Base-by-base conservation (phyloP, 2,329 filamentous ascomycete species). In the Botryosphaeria dothidea region DNA sequence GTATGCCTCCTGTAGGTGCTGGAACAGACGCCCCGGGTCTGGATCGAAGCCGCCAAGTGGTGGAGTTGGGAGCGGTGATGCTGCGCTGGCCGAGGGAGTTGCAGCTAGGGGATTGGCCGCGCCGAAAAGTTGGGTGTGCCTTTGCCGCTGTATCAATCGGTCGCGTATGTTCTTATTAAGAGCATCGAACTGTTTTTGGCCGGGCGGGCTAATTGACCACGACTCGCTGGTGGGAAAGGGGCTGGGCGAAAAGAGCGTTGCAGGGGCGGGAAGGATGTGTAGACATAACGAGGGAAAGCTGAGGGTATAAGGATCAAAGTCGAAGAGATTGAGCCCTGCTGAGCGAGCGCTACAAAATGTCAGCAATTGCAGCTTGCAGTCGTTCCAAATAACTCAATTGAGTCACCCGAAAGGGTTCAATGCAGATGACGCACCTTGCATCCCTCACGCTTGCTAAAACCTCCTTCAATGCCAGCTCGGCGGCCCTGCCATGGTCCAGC, bases 281-380 rank as follows among this genome's bases (percentile, higher is more conserved):
- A 97, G 85, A 38, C 90, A 92, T 45, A 98, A 84, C 6, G 91
- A 89, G 6, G 93, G 92, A 72, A 97, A 97, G 66, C 92, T 92
- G 74, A 96, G 87, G 4, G 90, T 84, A 67, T 93, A 86, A 36
- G 94, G 90, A 69, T 97, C 92, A 78, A 97, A 96, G 69, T 94
- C 91, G 75, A 88, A 89, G 3, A 87, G 83, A 19, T 81, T 69
- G 64, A 67, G 73, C 74, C 67, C 81, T 69, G 66, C 79, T 71
- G 78, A 76, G 64, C 80, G 79, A 27, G 79, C 78, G 25, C 67
- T 65, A 41, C 36, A 41, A 41, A 11, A 38, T 41, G 58, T 66
- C 21, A 66, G 56, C 52, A 51, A 51, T 34, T 36, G 29, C 11
- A 23, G 5, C 15, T 17, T 3, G n/a, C 17, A 17, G 17, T 45